These are phyloP conservation scores for Aspergillus diversus DNA, from an alignment of 495 filamentous ascomycete species.

Conservation along the genomic window DNA sequence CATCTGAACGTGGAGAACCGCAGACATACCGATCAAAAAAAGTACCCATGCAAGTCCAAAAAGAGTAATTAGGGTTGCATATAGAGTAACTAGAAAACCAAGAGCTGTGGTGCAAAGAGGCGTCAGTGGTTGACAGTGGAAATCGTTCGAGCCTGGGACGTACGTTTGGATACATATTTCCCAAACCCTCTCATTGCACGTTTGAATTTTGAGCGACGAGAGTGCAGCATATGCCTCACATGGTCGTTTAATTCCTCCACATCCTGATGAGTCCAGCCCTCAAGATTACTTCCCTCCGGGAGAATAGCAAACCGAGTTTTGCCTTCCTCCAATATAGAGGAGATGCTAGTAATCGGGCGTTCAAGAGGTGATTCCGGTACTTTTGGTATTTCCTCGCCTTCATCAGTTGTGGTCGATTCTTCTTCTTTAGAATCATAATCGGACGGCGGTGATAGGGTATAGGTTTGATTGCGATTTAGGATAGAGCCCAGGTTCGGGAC, in stretches of 20 bases:
- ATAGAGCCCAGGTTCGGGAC: conserved; percentile 68
- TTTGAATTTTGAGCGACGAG: conserved; percentile 73
- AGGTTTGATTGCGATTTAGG: conserved; percentile 73
- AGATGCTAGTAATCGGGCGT: conserved; percentile 39
- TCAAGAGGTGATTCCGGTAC: conserved; percentile 29
- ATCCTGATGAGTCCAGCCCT: conserved; percentile 71
- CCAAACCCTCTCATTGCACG: conserved; percentile 73
- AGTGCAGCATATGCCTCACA: conserved; percentile 82
- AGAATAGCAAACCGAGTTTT: conserved; percentile 46
- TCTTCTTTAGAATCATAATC: conserved; percentile 29
- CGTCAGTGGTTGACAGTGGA: conserved; percentile 14
- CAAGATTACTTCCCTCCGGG: conserved; percentile 62
- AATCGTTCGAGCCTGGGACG: conserved; percentile 24
- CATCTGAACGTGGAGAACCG: not conserved
- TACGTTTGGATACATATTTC: conserved; percentile 70
- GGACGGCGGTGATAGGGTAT: conserved; percentile 60
- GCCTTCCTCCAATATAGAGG: conserved; percentile 32
- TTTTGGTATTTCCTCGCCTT: conserved; percentile 32
- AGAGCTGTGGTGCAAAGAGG: conserved; percentile 47
- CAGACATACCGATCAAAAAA: conserved; percentile 68
- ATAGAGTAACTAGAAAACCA: conserved; percentile 75
- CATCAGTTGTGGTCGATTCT: conserved; percentile 36
- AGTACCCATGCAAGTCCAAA: conserved; percentile 85
- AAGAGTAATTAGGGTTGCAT: conserved; percentile 77
- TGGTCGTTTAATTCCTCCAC: conserved; percentile 76